Base-by-base conservation (phyloP, 441 rosid species). In the Populus hybrid region DNA sequence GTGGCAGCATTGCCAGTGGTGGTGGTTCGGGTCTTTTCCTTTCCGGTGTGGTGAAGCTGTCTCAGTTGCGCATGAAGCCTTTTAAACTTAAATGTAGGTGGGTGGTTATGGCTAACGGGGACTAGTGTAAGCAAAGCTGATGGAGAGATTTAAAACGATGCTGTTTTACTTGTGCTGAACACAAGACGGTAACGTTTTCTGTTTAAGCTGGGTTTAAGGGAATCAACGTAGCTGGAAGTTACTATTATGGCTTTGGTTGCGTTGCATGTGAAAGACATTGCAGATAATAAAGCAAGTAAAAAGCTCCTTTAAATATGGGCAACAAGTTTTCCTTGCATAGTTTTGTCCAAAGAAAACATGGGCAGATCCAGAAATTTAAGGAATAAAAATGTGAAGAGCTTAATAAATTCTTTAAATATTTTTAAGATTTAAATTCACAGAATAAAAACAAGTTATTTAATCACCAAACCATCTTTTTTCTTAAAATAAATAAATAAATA, bases 1-100 rank as follows among this genome's bases (percentile, higher is more conserved):
- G 57, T 14, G 71, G 83, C 81, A 70, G 81, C 82, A 66, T 76
- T 80, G 81, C 80, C 81, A 50, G 83, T 50, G 79, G 76, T 34
- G 69, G 73, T 28, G 77, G 75, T 54, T 18, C 21, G 65, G 79
- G 57, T 46, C 12, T 46, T 40, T 14, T 1, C 20, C 20, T 46
- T 14, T 12, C 24, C 70, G 35, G 24, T 35, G 68, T n/a, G 23
- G 73, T 6, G n/a, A 26, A 21, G 76, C 38, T 38, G 70, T 9
- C 61, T 28, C 23, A 9, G 76, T 3, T 5, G 73, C 18, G 42
- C 5, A 54, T 3, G 16, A 35, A 35, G 23, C 40, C 23, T 78
- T 77, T 81, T 24, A 74, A 81, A 64, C 20, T 20, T 61, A 8
- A n/a, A 16, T 54, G 78, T 16, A 40, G 21, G n/a, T 28, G 70